Base-by-base conservation (phyloP, 2,329 filamentous ascomycete species). In the Alternaria sp. region DNA sequence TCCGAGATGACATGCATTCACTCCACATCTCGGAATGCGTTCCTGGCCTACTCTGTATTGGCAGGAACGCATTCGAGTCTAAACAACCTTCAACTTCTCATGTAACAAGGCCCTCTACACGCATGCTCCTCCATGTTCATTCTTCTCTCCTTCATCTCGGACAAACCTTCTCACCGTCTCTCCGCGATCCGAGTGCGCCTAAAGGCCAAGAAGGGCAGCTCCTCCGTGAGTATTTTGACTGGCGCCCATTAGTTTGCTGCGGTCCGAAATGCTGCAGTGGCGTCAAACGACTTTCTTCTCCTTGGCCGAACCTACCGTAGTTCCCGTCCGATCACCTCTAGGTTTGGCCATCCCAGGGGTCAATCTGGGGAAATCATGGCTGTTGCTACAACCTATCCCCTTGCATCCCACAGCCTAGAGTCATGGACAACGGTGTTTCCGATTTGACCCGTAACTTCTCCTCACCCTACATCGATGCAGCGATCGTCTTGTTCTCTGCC, bases 301-400 rank as follows among this genome's bases (percentile, higher is more conserved):
- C 18, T 48, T 48, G 46, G 30, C 46, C 20, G 46, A 48, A 8
- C 30, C 30, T 48, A 24, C 30, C 46, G 46, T 48, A 48, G 46
- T 22, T 48, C 46, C 46, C 46, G 46, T 48, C 30, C 20, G 46
- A 48, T 48, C 46, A 48, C 46, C 46, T 48, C 46, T 16, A 48
- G 46, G 38, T 36, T 48, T 24, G 30, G 12, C 28, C 30, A 24
- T 48, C 30, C 46, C 46, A 48, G 46, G 30, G 30, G 46, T 34
- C 30, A 48, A n/a, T 48, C 46, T 48, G 46, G 46, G 46, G 46
- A 36, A 36, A 24, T 22, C 26, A 48, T 16, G 30, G 20, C 30
- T 48, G 46, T 34, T 24, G 5, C 18, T 24, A 48, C 46, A 30
- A 1, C 32, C n/a, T 36, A 34, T 48, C 32, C 18, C 46, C 46